Evolutionary conservation across 2,329 filamentous ascomycete species (phyloP), one percentile per base, ranked within the genome.

Genomic region (Arthroderma sp.): DNA sequence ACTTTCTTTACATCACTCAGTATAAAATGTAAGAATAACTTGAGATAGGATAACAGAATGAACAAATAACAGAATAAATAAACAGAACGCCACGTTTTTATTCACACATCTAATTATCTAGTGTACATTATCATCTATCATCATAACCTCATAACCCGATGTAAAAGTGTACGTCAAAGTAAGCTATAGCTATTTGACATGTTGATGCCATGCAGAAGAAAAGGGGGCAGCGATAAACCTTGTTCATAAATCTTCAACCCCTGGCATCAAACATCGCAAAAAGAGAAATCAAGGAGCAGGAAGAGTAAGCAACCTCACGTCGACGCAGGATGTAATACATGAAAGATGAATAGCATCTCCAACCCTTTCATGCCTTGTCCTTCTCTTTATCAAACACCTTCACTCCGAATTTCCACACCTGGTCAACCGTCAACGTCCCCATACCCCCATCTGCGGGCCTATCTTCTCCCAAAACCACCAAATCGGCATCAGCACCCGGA

Each of bases 401-500:
- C 2, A 67, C 65, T 2, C 72, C 72, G 31, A 70, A 66, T 61
- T 74, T 74, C 72, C 72, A 74, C 38, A 74, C 72, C 63, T 74
- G 71, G 56, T 73, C 68, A 19, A 74, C 67, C 1, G 64, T 69
- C 64, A 74, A 59, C 8, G 63, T 69, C 59, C 15, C 69, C 69
- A 51, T 51, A 63, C 52, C 66, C 66, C 9, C 65, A 58, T 56
- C 37, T 8, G 44, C 58, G 33, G 28, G 39, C 60, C 70, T 67
- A 28, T 52, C 64, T 57, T 74, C 72, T 2, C 67, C 67, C 54
- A 74, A 56, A 4, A 74, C 69, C 13, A 74, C 65, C 52, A 74
- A 61, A 63, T 74, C 72, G 0, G 72, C 72, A 67, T 74, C 72
- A 1, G 71, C 71, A 4, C 71, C 72, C 19, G 65, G 64, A n/a